A percentile compares a stretch with the other conserved stretches of the same genome.
phyloP scores from a whole-genome alignment of 257 asterid species.

The Nyctanthes arbortristis region DNA sequence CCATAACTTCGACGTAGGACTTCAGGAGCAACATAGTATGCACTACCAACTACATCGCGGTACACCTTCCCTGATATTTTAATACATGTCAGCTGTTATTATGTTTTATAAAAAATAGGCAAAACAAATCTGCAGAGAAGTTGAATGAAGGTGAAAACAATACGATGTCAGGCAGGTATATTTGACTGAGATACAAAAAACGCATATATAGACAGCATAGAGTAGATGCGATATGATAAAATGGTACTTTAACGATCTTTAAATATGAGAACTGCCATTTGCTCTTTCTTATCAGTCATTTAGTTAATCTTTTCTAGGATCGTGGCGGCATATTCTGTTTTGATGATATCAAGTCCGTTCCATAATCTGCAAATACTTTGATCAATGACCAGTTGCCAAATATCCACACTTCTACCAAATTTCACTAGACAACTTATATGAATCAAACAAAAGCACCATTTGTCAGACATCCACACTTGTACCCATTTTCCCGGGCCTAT shows the following conservation, averaged over 20 bases:
- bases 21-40: slow-evolving; percentile 93
- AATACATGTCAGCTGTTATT: slow-evolving; percentile 4
- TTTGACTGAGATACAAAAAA: neutral
- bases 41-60: slow-evolving; percentile 85
- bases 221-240: neutral
- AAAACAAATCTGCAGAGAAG: neutral
- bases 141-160: slow-evolving; percentile 5
- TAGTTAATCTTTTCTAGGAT: neutral
- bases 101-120: slow-evolving; percentile 15
- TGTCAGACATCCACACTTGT: too few species aligned
- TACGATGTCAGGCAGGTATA: neutral
- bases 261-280: neutral
- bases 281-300: neutral
- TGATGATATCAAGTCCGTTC: neutral
- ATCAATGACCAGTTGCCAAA: neutral
- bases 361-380: neutral
- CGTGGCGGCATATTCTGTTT: neutral
- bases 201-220: neutral
- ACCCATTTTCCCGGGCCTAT: too few species aligned
- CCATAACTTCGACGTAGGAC: slow-evolving; percentile 77
- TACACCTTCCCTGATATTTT: slow-evolving; percentile 59
- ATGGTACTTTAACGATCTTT: neutral
- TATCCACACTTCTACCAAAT: neutral
- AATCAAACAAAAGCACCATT: too few species aligned
- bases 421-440: neutral